Conservation (phyloP, 1,139 yeast species). For the Candida tetrigidarum region DNA sequence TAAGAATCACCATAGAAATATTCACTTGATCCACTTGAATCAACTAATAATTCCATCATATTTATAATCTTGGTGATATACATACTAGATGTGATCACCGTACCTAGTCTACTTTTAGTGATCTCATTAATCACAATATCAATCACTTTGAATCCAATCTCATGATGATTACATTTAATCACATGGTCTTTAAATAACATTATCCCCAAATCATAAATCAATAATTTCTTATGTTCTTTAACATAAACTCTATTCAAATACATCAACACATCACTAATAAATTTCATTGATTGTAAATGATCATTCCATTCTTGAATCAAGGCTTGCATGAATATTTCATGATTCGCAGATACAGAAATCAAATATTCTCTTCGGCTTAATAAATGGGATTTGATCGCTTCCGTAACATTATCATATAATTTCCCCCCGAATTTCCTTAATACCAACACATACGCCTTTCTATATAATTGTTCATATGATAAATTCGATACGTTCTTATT, state of each 20-base stretch:
- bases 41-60: slow-evolving; percentile 66
- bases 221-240: slow-evolving; percentile 66
- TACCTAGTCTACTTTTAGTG: slow-evolving; percentile 61
- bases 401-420: slow-evolving; percentile 66
- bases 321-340: slow-evolving; percentile 47
- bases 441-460: slow-evolving; percentile 81
- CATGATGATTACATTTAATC: slow-evolving; percentile 45
- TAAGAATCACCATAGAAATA: slow-evolving; percentile 52
- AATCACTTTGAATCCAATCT: slow-evolving; percentile 56
- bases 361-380: slow-evolving; percentile 30
- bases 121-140: slow-evolving; percentile 60
- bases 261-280: slow-evolving; percentile 86
- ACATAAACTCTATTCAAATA: slow-evolving; percentile 87
- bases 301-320: slow-evolving; percentile 71
- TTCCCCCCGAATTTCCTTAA: slow-evolving; percentile 72
- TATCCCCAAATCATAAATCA: slow-evolving; percentile 78
- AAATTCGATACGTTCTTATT: slow-evolving; percentile 72
- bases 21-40: slow-evolving; percentile 44
- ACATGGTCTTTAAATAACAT: slow-evolving; percentile 54
- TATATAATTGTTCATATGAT: slow-evolving; percentile 83
- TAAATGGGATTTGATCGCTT: slow-evolving; percentile 56
- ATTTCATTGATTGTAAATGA: slow-evolving; percentile 74
- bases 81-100: slow-evolving; percentile 58
- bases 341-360: slow-evolving; percentile 21
- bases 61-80: slow-evolving; percentile 62